These are phyloP conservation scores for Phytophthora foliorum DNA, from an alignment of 352 stramenopile genomes.

Conservation along the genomic window DNA sequence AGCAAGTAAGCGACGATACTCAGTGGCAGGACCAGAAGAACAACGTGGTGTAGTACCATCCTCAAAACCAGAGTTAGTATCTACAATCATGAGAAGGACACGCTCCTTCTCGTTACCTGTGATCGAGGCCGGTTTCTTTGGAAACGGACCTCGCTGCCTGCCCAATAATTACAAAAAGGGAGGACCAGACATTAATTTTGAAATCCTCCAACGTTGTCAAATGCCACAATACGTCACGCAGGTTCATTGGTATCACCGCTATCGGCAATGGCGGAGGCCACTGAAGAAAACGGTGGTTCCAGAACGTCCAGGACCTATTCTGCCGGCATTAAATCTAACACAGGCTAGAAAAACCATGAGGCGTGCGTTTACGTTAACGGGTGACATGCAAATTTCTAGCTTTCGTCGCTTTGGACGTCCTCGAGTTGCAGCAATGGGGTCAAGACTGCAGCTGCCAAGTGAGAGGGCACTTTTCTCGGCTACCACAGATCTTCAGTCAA, in stretches of 20 bases:
- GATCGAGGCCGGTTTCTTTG: conserved; percentile 53
- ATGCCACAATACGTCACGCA: conserved; percentile 58
- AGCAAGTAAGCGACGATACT: not conserved
- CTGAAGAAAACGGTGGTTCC: not conserved
- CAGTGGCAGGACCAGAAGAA: conserved; percentile 1
- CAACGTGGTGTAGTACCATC: not conserved
- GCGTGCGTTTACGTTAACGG: conserved; percentile 1
- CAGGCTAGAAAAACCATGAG: not conserved
- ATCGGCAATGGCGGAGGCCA: conserved; percentile 40
- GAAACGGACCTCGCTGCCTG: conserved; percentile 42
- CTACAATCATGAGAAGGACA: conserved; percentile 40
- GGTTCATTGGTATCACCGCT: conserved; percentile 55
- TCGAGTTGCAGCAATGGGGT: conserved; percentile 28
- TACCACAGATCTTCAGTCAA: conserved; percentile 29
- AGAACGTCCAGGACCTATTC: not conserved
- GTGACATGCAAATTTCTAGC: conserved; percentile 1
- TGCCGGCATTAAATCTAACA: not conserved
- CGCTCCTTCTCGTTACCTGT: conserved; percentile 61
- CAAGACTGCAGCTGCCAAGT: conserved; percentile 23
- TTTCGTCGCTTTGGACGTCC: conserved; percentile 3
- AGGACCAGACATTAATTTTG: conserved; percentile 57
- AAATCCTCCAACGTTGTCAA: conserved; percentile 57
- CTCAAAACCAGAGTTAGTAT: conserved; percentile 4
- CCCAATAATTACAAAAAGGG: conserved; percentile 42
- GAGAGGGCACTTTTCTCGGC: conserved; percentile 20